phyloP scores from a whole-genome alignment of 2,329 filamentous ascomycete genomes.

The Stagonosporopsis vannaccii region DNA sequence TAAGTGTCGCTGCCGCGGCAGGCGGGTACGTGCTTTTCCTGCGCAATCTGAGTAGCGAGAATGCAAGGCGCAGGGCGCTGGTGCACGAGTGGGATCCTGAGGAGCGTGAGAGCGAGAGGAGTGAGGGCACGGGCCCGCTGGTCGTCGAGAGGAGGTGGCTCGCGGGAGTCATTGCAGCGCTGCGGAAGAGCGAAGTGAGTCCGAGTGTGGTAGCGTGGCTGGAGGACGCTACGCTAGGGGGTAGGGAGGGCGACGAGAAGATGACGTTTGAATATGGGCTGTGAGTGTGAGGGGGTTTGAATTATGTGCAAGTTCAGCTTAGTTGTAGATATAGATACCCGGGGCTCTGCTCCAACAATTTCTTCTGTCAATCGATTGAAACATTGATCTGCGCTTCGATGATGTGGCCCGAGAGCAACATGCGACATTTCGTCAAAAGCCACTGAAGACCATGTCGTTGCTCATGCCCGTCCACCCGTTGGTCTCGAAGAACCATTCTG shows the following conservation, averaged over 20 bases:
- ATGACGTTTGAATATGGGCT: constrained; percentile 56
- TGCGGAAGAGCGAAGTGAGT: constrained; percentile 17
- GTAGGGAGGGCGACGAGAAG: constrained; percentile 55
- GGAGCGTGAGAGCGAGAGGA: constrained; percentile 47
- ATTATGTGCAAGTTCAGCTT: background rate
- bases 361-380: too few relatives aligned
- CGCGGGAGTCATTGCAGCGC: constrained; percentile 22
- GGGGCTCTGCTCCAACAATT: background rate
- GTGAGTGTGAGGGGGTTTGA: constrained; percentile 5
- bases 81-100: constrained; percentile 49
- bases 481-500: constrained; percentile 8
- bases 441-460: background rate
- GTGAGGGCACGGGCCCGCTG: constrained; percentile 40
- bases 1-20: constrained; percentile 49
- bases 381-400: too few relatives aligned
- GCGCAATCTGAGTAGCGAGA: constrained; percentile 48
- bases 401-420: too few relatives aligned
- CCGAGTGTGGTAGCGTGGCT: constrained; percentile 36
- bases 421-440: background rate
- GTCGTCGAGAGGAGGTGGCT: constrained; percentile 27
- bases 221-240: constrained; percentile 44
- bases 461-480: background rate
- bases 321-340: background rate
- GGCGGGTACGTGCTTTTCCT: constrained; percentile 53
- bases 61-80: constrained; percentile 42